Evolutionary conservation across 2,329 filamentous ascomycete genomes (phyloP).

Genomic region (Lachnellula suecica): DNA sequence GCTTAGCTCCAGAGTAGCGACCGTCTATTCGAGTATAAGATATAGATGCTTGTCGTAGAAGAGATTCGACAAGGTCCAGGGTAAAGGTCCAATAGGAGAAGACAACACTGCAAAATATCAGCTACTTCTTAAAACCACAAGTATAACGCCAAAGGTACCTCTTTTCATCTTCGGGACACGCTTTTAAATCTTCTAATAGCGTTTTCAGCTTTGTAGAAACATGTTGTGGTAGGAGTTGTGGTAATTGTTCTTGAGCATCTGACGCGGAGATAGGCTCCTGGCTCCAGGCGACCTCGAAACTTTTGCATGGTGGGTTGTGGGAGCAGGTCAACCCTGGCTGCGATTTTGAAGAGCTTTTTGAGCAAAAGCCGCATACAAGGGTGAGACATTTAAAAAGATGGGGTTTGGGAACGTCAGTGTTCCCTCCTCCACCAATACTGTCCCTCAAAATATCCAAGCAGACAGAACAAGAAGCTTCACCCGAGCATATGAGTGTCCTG

Average conservation of each 20-base stretch:
- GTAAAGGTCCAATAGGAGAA: constrained; percentile 52
- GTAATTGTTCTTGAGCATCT: neutral
- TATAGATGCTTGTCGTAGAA: constrained; percentile 37
- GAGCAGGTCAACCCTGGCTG: constrained; percentile 27
- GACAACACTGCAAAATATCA: constrained; percentile 39
- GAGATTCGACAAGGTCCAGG: constrained; percentile 44
- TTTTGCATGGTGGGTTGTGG: constrained; percentile 23
- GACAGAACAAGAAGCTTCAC: constrained; percentile 7
- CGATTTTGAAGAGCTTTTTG: constrained; percentile 19
- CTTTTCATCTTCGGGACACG: constrained; percentile 30
- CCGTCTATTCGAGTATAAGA: constrained; percentile 46
- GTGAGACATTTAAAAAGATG: constrained; percentile 35
- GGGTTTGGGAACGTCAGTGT: constrained; percentile 8
- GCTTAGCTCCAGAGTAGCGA: constrained; percentile 41
- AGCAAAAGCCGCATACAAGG: constrained; percentile 35
- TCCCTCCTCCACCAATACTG: neutral
- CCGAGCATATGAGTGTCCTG: constrained; percentile 7
- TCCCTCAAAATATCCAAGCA: constrained; percentile 4
- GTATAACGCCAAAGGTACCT: constrained; percentile 33
- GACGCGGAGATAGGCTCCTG: neutral
- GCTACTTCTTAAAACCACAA: no score
- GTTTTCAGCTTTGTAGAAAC: constrained; percentile 14
- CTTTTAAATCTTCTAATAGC: constrained; percentile 5
- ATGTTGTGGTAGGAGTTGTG: neutral
- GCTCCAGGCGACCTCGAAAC: constrained; percentile 5